A percentile compares a stretch with the other conserved stretches of the same genome.
Conservation (phyloP, 371 early-diverging fungal genomes). For the Mucor ambiguus region DNA sequence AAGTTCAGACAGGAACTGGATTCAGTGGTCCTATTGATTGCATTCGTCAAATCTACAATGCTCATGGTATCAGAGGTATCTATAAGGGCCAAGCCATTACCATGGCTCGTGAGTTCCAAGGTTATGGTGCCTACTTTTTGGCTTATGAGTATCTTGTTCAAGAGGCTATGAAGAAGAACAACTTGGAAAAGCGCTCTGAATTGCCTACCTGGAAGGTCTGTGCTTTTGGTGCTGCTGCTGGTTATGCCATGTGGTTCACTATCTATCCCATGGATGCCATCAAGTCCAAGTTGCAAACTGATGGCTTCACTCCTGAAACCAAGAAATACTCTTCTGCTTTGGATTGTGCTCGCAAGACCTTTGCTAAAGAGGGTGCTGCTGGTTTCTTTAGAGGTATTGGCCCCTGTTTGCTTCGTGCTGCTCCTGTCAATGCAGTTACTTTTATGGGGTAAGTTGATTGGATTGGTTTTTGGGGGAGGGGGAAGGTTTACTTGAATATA, state of each 20-base stretch:
- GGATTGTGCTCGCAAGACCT: constrained; percentile 70
- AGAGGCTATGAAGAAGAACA: constrained; percentile 58
- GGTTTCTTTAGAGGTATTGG: constrained; percentile 88
- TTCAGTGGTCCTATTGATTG: constrained; percentile 76
- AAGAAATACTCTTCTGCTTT: constrained; percentile 63
- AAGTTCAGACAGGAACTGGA: constrained; percentile 65
- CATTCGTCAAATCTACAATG: constrained; percentile 71
- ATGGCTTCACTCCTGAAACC: constrained; percentile 60
- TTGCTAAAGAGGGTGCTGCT: constrained; percentile 66
- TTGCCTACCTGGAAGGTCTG: constrained; percentile 69
- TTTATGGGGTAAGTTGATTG: constrained; percentile 60
- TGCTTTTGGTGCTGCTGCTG: constrained; percentile 74
- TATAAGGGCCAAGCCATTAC: constrained; percentile 86
- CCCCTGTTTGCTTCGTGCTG: constrained; percentile 87
- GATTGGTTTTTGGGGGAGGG: too few species aligned
- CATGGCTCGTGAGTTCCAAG: constrained; percentile 78
- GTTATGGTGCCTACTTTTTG: constrained; percentile 81
- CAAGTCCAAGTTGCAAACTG: constrained; percentile 82
- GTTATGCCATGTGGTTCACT: constrained; percentile 82
- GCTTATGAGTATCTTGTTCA: constrained; percentile 80
- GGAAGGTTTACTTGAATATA: neutral
- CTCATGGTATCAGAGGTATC: constrained; percentile 73
- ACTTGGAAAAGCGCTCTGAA: constrained; percentile 52
- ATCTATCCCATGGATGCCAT: constrained; percentile 81
- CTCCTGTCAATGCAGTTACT: constrained; percentile 87